A percentile compares a stretch with the other conserved stretches of the same genome.
Evolutionary conservation across 371 early-diverging fungal genomes (phyloP).

Genomic region (Apophysomyces trapeziformis): DNA sequence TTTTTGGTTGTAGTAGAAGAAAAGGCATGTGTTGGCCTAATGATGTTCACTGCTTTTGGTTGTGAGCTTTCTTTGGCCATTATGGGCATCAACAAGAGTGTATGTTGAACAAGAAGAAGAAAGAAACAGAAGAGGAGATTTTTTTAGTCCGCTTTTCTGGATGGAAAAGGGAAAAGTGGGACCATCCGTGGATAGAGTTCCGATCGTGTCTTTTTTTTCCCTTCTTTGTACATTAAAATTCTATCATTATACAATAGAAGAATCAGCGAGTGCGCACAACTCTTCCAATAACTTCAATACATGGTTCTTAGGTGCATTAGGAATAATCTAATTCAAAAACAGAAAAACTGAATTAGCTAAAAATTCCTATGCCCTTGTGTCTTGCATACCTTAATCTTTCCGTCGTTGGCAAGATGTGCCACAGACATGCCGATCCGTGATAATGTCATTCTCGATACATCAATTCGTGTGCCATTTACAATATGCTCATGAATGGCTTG

Average conservation of each 20-base stretch:
- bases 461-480: background rate
- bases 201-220: background rate
- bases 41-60: conserved; percentile 24
- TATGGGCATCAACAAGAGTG: background rate
- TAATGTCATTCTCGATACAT: background rate
- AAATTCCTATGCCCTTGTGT: background rate
- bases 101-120: background rate
- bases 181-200: conserved; percentile 3
- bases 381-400: conserved; percentile 14
- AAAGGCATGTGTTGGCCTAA: conserved; percentile 20
- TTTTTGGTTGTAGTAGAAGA: conserved; percentile 13
- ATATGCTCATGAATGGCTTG: conserved; percentile 7
- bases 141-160: conserved; percentile 1
- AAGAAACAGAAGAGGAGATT: background rate
- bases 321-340: background rate
- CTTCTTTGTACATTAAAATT: background rate
- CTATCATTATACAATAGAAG: conserved; percentile 1
- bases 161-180: conserved; percentile 2
- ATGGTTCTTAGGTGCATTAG: background rate
- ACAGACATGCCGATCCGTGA: conserved; percentile 14
- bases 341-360: too few relatives aligned
- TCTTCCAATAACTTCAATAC: conserved; percentile 4
- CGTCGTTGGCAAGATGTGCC: conserved; percentile 13
- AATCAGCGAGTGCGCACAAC: background rate
- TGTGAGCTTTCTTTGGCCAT: conserved; percentile 15